phyloP scores from a whole-genome alignment of 495 filamentous ascomycete species.

The Friedmanniomyces simplex region DNA sequence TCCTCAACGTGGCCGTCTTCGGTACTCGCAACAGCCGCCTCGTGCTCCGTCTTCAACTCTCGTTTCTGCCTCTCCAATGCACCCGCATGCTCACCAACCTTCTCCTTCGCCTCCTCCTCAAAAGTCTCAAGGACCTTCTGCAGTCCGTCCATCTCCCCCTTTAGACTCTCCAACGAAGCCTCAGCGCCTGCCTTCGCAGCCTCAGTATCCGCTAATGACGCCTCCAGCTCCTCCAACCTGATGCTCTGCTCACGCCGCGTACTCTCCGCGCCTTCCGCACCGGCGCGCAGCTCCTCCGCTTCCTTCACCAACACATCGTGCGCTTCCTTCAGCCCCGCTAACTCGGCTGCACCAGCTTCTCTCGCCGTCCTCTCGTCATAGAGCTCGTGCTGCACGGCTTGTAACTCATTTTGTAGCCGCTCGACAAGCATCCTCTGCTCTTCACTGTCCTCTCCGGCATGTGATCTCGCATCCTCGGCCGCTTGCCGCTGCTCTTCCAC shows the following conservation, averaged over 20 bases:
- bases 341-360: background rate
- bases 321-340: background rate
- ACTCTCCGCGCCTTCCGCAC: background rate
- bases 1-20: background rate
- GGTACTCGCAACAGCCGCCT: background rate
- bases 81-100: conserved; percentile 4
- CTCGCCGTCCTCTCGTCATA: background rate
- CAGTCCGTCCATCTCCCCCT: conserved; percentile 10
- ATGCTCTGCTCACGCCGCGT: background rate
- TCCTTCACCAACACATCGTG: background rate
- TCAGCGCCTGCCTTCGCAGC: conserved; percentile 2
- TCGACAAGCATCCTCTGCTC: background rate
- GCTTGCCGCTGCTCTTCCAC: background rate
- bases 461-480: background rate
- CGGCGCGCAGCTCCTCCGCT: background rate
- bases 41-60: conserved; percentile 4
- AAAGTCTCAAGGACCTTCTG: conserved; percentile 10
- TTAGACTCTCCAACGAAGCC: background rate
- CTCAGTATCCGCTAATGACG: conserved; percentile 8
- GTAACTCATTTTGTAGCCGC: conserved; percentile 8
- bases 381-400: conserved; percentile 5
- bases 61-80: background rate
- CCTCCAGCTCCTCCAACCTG: conserved; percentile 5
- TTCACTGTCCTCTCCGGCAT: background rate
- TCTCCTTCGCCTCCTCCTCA: conserved; percentile 2